phyloP scores from a whole-genome alignment of 2,329 filamentous ascomycete species.

The Exserohilum rostratum region DNA sequence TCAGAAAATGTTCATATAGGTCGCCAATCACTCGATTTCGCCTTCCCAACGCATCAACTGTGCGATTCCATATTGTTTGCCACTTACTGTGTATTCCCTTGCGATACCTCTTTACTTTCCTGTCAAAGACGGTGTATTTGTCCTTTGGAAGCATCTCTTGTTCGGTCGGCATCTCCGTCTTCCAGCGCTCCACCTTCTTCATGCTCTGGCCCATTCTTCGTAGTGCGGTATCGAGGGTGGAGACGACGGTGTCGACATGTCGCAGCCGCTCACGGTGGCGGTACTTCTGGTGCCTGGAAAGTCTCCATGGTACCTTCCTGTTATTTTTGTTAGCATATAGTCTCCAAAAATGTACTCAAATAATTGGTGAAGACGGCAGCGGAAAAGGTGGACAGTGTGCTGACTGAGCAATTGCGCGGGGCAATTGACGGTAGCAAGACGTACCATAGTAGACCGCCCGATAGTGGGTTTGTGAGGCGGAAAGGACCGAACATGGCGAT shows the following conservation, averaged over 20 bases:
- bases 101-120: conserved; percentile 92
- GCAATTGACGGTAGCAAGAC: not conserved
- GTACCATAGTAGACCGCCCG: conserved; percentile 49
- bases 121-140: conserved; percentile 98
- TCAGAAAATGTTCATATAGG: not conserved
- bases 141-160: conserved; percentile 93
- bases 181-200: conserved; percentile 87
- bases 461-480: conserved; percentile 48
- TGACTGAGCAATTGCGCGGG: not conserved
- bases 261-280: conserved; percentile 53
- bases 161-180: conserved; percentile 93
- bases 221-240: conserved; percentile 79
- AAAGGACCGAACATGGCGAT: conserved; percentile 50
- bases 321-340: conserved; percentile 21
- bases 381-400: not conserved
- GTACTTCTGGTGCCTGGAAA: conserved; percentile 71
- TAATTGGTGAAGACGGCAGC: not conserved
- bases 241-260: conserved; percentile 83
- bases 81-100: conserved; percentile 96
- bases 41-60: not conserved
- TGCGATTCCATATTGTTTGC: not conserved
- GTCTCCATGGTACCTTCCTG: conserved; percentile 96
- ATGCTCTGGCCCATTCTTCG: conserved; percentile 70
- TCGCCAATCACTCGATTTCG: not conserved
- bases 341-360: conserved; percentile 14